Percentiles rank a stretch among this genome's conserved stretches.
These are phyloP conservation scores for Podaxis sp. DNA, from an alignment of 768 basidiomycete species.

Conservation along the genomic window DNA sequence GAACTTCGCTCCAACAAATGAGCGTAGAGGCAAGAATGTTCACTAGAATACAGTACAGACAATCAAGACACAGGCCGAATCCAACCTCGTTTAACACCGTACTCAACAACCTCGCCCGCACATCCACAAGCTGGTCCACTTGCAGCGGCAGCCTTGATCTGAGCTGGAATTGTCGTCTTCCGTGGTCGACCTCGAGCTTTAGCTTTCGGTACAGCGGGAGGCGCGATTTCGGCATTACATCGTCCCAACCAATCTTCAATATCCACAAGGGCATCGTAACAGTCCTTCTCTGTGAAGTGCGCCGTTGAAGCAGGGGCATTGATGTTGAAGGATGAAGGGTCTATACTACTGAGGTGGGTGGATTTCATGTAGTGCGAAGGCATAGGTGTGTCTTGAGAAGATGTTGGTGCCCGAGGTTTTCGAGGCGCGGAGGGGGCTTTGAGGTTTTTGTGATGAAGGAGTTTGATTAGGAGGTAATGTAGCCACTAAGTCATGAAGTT, in stretches of 20 bases:
- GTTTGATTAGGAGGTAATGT: slow-evolving; percentile 77
- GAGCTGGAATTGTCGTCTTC: slow-evolving; percentile 25
- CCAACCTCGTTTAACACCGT: slow-evolving; percentile 66
- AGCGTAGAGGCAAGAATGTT: no score
- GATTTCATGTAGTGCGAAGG: not conserved
- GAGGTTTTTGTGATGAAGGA: slow-evolving; percentile 69
- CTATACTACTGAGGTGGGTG: not conserved
- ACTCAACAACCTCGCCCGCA: slow-evolving; percentile 62
- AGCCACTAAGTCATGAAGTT: slow-evolving; percentile 65
- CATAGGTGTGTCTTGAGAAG: slow-evolving; percentile 17
- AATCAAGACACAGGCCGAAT: slow-evolving; percentile 31
- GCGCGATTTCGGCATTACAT: slow-evolving; percentile 38
- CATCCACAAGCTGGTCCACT: slow-evolving; percentile 48
- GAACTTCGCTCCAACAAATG: no score
- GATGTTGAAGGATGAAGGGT: not conserved
- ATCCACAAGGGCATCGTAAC: slow-evolving; percentile 68
- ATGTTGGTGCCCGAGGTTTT: slow-evolving; percentile 43
- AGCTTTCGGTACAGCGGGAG: slow-evolving; percentile 24
- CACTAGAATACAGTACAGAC: not conserved
- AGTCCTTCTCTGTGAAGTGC: slow-evolving; percentile 60
- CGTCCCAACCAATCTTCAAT: slow-evolving; percentile 58
- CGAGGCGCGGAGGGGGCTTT: slow-evolving; percentile 48
- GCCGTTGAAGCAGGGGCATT: slow-evolving; percentile 21
- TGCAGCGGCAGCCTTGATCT: not conserved
- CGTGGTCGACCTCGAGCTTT: slow-evolving; percentile 35